phyloP scores from a whole-genome alignment of 495 filamentous ascomycete genomes.

The Lasiosphaeria hispida region DNA sequence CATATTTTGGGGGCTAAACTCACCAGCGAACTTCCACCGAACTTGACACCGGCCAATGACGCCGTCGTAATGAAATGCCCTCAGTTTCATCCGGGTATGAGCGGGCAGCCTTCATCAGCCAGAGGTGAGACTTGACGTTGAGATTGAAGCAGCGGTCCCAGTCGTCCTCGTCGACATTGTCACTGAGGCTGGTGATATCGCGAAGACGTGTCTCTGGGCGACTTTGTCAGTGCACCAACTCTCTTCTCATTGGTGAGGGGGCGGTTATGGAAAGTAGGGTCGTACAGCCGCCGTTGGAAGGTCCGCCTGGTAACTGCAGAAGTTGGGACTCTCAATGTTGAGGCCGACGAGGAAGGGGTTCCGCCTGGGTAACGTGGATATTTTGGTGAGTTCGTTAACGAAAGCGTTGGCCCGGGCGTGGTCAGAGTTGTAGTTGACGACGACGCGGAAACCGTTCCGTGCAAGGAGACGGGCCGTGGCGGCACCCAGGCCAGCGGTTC shows the following conservation, averaged over 20 bases:
- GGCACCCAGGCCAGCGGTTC: constrained; percentile 56
- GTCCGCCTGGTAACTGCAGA: constrained; percentile 48
- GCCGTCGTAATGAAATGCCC: constrained; percentile 53
- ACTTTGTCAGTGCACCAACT: neutral
- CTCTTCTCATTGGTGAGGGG: too few species aligned
- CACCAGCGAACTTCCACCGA: constrained; percentile 49
- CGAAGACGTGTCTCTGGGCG: constrained; percentile 45
- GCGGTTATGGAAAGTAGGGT: too few species aligned
- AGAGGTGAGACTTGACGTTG: constrained; percentile 59
- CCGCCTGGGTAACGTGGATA: constrained; percentile 23
- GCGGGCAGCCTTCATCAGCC: constrained; percentile 50
- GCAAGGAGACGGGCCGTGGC: constrained; percentile 51
- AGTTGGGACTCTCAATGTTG: constrained; percentile 14
- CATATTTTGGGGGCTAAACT: constrained; percentile 1
- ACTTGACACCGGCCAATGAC: constrained; percentile 51
- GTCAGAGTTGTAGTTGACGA: constrained; percentile 55
- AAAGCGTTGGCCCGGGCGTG: constrained; percentile 41
- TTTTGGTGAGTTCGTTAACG: constrained; percentile 38
- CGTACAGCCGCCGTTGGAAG: constrained; percentile 53
- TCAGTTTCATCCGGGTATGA: constrained; percentile 46
- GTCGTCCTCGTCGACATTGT: constrained; percentile 54
- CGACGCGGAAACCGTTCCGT: constrained; percentile 44
- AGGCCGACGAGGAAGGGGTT: neutral
- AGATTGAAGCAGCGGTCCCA: constrained; percentile 57
- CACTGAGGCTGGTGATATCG: constrained; percentile 50